Base-by-base conservation (phyloP, 2,329 filamentous ascomycete species). In the Aspergillus puulaauensis region DNA sequence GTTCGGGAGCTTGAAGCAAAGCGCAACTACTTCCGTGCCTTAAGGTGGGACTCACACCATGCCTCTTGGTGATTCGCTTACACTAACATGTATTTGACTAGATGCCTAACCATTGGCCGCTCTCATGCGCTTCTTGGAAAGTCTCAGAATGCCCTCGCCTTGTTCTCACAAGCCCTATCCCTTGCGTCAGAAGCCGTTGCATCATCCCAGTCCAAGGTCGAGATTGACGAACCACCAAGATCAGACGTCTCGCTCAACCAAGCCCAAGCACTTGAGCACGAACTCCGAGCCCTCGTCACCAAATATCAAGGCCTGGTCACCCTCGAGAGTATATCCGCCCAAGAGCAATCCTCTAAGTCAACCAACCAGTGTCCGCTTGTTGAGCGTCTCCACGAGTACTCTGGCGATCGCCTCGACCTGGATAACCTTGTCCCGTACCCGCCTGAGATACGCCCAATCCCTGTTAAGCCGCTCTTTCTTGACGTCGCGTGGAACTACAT, bases 401-500 rank as follows among this genome's bases (percentile, higher is more conserved):
- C 91, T 1, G 76, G 81, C 4, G 84, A 83, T 24, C 86, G 84
- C 33, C 84, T 91, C 9, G 87, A 96, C 71, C 80, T 97, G 24
- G 81, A 81, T 43, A 93, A 93, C 64, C 79, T 99, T 24, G 93
- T 98, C 47, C 84, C 87, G 4, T 97, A 93, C 73, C 95, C 95
- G 12, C 93, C 93, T 1, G 90, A 87, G 70, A 79, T 97, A 64
- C 86, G 90, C 61, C 83, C 89, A 1, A 86, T 98, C 40, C 92
- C 95, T 0, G 89, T 96, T 52, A 99, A 99, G 79, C 95, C 95
- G 27, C 82, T 98, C 35, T 98, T 98, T 81, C 85, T 98, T 58
- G 95, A 99, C 70, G 89, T 96, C 7, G 95, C 95, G 9, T 99
- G 91, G 90, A 98, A 98, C 73, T 98, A 97, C 72, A 93, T 99